Percentiles rank a stretch among this genome's conserved stretches.
phyloP scores from a whole-genome alignment of 306 rosid species.

The Prunus padus region DNA sequence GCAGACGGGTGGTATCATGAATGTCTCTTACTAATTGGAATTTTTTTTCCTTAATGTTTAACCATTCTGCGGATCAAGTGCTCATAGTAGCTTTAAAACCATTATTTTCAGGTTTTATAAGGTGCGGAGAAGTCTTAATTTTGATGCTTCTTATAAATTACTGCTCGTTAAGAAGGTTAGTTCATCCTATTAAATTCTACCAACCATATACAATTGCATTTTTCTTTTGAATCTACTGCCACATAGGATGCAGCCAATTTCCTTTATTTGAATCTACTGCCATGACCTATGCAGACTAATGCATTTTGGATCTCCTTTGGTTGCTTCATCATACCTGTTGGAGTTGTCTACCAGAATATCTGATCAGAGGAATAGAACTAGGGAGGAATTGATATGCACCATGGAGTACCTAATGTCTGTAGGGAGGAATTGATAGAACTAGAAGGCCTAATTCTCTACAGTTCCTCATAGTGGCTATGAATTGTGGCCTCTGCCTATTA shows the following conservation, averaged over 20 bases:
- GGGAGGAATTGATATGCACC: slow-evolving; percentile 32
- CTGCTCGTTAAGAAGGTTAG: slow-evolving; percentile 44
- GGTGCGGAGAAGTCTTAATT: too few species aligned
- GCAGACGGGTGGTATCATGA: slow-evolving; percentile 46
- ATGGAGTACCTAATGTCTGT: too few species aligned
- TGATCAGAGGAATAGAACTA: slow-evolving; percentile 45
- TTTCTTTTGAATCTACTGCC: slow-evolving; percentile 25
- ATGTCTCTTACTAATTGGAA: slow-evolving; percentile 37
- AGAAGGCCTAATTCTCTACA: too few species aligned
- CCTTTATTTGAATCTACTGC: slow-evolving; percentile 64
- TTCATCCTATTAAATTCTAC: neutral
- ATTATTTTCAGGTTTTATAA: neutral
- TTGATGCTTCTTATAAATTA: slow-evolving; percentile 30
- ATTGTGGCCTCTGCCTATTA: too few species aligned
- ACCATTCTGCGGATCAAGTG: slow-evolving; percentile 38
- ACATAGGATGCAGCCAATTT: slow-evolving; percentile 43
- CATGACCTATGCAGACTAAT: slow-evolving; percentile 75
- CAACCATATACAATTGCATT: slow-evolving; percentile 31
- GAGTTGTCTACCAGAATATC: slow-evolving; percentile 65
- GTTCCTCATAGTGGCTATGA: too few species aligned
- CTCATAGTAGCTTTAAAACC: too few species aligned
- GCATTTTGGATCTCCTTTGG: slow-evolving; percentile 68
- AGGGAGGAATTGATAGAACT: too few species aligned
- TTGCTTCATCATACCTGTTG: slow-evolving; percentile 70
- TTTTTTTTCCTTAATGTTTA: neutral